Evolutionary conservation across 306 rosid species (phyloP), one percentile per base, ranked within the genome.

Genomic region (Sophora flavescens): DNA sequence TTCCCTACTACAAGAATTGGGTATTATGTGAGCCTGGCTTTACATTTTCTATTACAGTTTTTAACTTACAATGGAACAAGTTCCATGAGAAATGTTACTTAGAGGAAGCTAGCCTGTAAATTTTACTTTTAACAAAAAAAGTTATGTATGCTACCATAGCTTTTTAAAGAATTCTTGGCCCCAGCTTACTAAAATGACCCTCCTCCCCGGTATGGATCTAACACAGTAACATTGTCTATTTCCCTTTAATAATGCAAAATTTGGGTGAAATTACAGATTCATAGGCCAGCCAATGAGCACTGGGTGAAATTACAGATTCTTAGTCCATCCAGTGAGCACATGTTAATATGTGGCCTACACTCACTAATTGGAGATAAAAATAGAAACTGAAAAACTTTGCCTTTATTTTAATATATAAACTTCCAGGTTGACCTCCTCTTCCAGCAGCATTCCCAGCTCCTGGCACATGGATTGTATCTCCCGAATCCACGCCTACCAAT

Each of bases 401-500:
- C 99, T 89, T 95, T 76, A 95, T 74, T 84, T 88, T 90, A 69
- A 95, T 92, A 81, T 85, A 81, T 62, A 95, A 80, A 84, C 84
- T 89, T 81, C 99, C 97, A 69, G 95, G 73, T 36, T 75, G 93
- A 61, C 85, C 89, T 77, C 93, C 90, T 77, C 80, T 83, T 78
- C 89, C 84, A 54, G 90, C 96, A 50, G 88, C 83, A 89, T 86
- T 87, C 75, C 99, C 99, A 80, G 90, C 99, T 83, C 85, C 96
- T 42, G 97, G 97, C 64, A 95, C 93, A 79, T 93, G 91, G 79
- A 95, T 92, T 71, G 97, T 89, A 83, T 95, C 99, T 66, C 97
- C 99, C 11, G 90, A 81, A 75, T 90, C 97, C 79, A 95, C 93
- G 30, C 99, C 99, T 95, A 72, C 42, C 67, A 86, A 85, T 65